Evolutionary conservation across 2,329 filamentous ascomycete species (phyloP).

Genomic region (Colletotrichum chrysophilum): DNA sequence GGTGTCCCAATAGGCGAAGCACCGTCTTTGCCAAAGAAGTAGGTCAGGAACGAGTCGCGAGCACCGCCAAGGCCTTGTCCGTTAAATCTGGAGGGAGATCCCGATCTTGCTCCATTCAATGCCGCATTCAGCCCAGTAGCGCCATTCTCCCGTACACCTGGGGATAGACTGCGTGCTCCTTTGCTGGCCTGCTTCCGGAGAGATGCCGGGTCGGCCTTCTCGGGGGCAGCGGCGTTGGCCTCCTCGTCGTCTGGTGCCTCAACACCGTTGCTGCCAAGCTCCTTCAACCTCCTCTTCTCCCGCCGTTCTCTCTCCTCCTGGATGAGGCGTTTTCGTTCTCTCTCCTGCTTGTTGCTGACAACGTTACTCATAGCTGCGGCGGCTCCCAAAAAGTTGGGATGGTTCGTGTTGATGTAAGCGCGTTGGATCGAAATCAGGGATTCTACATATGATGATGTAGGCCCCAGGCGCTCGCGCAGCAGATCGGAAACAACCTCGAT

Average conservation of each 20-base stretch:
- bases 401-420: slow-evolving; percentile 99
- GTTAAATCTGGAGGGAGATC: slow-evolving; percentile 67
- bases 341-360: slow-evolving; percentile 92
- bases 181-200: slow-evolving; percentile 64
- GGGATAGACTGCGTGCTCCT: slow-evolving; percentile 80
- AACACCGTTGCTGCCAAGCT: slow-evolving; percentile 80
- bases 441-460: slow-evolving; percentile 89
- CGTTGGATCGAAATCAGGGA: slow-evolving; percentile 96
- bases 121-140: slow-evolving; percentile 64
- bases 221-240: slow-evolving; percentile 43
- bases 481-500: slow-evolving; percentile 98
- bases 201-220: slow-evolving; percentile 54
- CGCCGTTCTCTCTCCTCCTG: slow-evolving; percentile 87
- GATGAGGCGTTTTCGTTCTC: slow-evolving; percentile 80
- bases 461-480: slow-evolving; percentile 88
- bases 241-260: slow-evolving; percentile 73
- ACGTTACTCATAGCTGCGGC: slow-evolving; percentile 98
- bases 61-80: slow-evolving; percentile 66
- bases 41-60: slow-evolving; percentile 93
- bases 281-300: slow-evolving; percentile 82
- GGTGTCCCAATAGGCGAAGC: slow-evolving; percentile 45
- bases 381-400: slow-evolving; percentile 96
- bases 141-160: slow-evolving; percentile 74
- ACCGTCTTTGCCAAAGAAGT: slow-evolving; percentile 98
- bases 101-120: slow-evolving; percentile 69